Evolutionary conservation across 2,329 filamentous ascomycete species (phyloP), one percentile per base, ranked within the genome.

Genomic region (Pleurostoma richardsiae): DNA sequence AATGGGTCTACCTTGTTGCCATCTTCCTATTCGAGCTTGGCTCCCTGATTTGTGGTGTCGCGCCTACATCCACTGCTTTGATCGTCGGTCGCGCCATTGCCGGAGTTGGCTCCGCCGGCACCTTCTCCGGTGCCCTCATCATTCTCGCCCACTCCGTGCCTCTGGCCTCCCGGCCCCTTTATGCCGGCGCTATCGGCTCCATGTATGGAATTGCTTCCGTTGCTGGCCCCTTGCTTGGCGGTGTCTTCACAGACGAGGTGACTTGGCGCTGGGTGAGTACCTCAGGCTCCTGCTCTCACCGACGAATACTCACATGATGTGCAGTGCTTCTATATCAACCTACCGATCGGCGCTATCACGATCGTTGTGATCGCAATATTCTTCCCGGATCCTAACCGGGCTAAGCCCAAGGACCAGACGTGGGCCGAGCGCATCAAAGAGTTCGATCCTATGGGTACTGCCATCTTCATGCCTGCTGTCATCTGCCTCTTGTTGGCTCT

Each of bases 221-320:
- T 5, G 69, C 70, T 3, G 76, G 74, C 0, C 76, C 76, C 6
- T 57, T 79, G 10, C 61, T 77, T 4, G 75, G 75, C 5, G 75
- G 75, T 26, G 73, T 59, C 5, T 74, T 79, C 38, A 73, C 74
- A 2, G 68, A 77, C 29, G 62, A 71, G 27, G 58, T 60, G 29
- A 54, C 55, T 1, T 47, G 45, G 45, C 3, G 45, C n/a, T 47
- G 41, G 40, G 33, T 36, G 19, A 19, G 19, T 19, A 19, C 19
- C 19, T 19, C 19, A 19, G 19, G 19, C 19, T 19, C 19, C 19
- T 19, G 19, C 19, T 19, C 19, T 19, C 19, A 19, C 19, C 19
- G 19, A 19, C 19, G 19, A 19, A 19, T 19, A 19, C 19, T 19
- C 19, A 19, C 19, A 19, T 19, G 19, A 19, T 19, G 19, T 19